phyloP scores from a whole-genome alignment of 1,139 yeast genomes.

The Candida gigantensis region DNA sequence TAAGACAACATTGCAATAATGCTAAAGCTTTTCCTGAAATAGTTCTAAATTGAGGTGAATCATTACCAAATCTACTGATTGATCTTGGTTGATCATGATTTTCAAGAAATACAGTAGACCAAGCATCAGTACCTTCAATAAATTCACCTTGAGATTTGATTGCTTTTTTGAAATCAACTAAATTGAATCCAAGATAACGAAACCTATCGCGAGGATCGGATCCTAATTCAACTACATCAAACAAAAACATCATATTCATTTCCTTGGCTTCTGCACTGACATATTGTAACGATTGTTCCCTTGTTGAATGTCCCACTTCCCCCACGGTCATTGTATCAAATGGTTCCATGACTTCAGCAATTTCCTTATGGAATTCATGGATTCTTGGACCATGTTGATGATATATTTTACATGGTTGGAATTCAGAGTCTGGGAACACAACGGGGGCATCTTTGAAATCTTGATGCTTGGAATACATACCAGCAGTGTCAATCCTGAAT shows the following conservation, averaged over 20 bases:
- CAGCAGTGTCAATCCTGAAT: constrained; percentile 57
- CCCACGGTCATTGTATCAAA: constrained; percentile 60
- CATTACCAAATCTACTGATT: constrained; percentile 51
- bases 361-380: constrained; percentile 57
- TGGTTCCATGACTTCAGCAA: constrained; percentile 43
- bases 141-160: constrained; percentile 33
- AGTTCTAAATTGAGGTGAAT: constrained; percentile 29
- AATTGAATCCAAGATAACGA: constrained; percentile 29
- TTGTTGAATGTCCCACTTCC: constrained; percentile 47
- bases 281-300: constrained; percentile 45
- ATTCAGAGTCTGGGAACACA: constrained; percentile 37
- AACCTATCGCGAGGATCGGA: constrained; percentile 33
- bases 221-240: constrained; percentile 49
- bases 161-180: constrained; percentile 45
- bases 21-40: constrained; percentile 52
- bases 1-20: constrained; percentile 43
- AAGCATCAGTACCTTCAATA: constrained; percentile 51
- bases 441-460: constrained; percentile 52
- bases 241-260: constrained; percentile 53
- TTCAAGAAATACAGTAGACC: constrained; percentile 56
- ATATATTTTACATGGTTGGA: constrained; percentile 36
- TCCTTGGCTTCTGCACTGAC: constrained; percentile 51
- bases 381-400: constrained; percentile 52
- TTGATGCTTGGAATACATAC: constrained; percentile 51
- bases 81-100: constrained; percentile 61